Conservation (phyloP, 2,329 filamentous ascomycete species). For the Pseudogymnoascus sp. region DNA sequence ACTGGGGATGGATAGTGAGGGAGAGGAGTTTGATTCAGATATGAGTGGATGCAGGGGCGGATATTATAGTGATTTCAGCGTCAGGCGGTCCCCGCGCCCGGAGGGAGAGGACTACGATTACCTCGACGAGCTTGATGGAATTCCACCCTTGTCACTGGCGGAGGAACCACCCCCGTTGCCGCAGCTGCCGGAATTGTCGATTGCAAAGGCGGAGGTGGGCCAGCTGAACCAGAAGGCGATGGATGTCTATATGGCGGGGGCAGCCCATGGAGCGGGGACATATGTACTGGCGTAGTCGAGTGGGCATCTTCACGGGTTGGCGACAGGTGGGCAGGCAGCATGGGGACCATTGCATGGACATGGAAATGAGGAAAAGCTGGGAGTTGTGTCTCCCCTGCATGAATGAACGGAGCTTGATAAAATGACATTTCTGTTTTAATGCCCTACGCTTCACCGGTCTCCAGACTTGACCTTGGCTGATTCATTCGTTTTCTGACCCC, state of each 20-base stretch:
- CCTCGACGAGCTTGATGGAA: constrained; percentile 27
- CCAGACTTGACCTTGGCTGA: neutral
- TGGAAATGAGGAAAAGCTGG: neutral
- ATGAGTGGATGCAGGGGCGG: neutral
- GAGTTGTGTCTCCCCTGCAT: neutral
- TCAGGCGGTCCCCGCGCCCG: constrained; percentile 22
- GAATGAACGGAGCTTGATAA: constrained; percentile 13
- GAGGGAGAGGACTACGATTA: constrained; percentile 25
- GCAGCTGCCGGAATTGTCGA: constrained; percentile 12
- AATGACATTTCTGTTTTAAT: constrained; percentile 20
- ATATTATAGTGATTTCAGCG: constrained; percentile 27
- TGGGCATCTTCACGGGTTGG: constrained; percentile 3
- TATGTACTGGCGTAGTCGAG: neutral
- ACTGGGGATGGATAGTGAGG: constrained; percentile 10
- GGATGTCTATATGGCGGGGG: neutral
- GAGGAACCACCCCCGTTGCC: constrained; percentile 19
- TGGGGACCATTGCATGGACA: neutral
- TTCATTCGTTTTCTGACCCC: neutral
- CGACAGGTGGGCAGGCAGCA: neutral
- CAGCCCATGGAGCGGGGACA: neutral
- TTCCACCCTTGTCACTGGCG: constrained; percentile 23
- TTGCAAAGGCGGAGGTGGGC: constrained; percentile 21
- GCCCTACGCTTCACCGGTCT: neutral
- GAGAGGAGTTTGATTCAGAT: constrained; percentile 15
- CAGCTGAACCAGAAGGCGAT: constrained; percentile 23